phyloP scores from a whole-genome alignment of 139 green algal species.

The Dunaliella sp. region DNA sequence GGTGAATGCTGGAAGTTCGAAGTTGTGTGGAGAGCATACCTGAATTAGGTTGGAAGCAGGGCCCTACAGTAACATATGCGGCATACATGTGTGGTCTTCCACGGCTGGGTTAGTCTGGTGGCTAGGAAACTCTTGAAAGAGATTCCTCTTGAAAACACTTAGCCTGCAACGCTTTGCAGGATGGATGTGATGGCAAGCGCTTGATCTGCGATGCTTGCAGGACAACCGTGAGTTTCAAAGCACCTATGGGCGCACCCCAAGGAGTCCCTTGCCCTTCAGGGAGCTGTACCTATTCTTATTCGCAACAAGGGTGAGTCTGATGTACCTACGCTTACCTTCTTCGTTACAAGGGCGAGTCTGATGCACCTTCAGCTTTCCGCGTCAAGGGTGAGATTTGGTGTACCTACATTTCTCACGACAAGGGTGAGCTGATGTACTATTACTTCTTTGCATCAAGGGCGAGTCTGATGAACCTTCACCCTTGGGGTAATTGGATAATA shows the following conservation, averaged over 20 bases:
- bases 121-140: too few species aligned
- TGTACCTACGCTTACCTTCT: background rate
- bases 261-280: background rate
- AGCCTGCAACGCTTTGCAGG: too few species aligned
- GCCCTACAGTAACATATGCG: too few species aligned
- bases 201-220: background rate
- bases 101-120: too few species aligned
- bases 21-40: too few species aligned
- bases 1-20: too few species aligned
- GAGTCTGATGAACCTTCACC: background rate
- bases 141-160: too few species aligned
- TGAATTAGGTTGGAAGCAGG: too few species aligned
- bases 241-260: background rate
- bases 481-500: too few species aligned
- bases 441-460: background rate
- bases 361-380: background rate
- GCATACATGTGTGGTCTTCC: too few species aligned
- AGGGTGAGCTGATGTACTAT: background rate
- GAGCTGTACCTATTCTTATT: background rate
- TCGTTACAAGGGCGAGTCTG: background rate
- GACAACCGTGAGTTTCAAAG: background rate
- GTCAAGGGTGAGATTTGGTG: background rate
- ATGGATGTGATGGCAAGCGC: too few species aligned
- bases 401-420: background rate
- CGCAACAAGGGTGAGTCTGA: background rate